phyloP scores from a whole-genome alignment of 441 rosid genomes.

The Breynia disticha region DNA sequence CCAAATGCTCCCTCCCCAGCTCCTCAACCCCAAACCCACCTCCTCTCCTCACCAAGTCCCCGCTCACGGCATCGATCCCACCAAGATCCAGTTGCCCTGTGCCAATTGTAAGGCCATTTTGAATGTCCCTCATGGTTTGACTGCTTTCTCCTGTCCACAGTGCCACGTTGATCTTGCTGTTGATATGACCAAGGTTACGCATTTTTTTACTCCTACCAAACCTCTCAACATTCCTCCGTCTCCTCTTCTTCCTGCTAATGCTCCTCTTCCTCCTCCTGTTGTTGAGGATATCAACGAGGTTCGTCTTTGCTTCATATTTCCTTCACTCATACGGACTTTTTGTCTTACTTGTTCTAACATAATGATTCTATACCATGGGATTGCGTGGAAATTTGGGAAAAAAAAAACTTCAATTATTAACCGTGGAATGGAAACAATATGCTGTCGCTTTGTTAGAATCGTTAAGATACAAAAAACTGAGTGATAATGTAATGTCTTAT shows the following conservation, averaged over 20 bases:
- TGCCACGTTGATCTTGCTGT: conserved; percentile 77
- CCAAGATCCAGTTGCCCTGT: conserved; percentile 97
- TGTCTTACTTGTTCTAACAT: not conserved
- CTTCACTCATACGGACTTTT: not conserved
- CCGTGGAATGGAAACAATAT: too few species aligned
- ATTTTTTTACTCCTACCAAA: conserved; percentile 29
- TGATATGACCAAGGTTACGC: conserved; percentile 57
- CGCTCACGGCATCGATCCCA: conserved; percentile 93
- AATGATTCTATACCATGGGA: too few species aligned
- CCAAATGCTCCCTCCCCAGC: conserved; percentile 97
- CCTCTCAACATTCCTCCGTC: conserved; percentile 16
- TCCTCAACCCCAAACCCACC: conserved; percentile 29
- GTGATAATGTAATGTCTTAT: too few species aligned
- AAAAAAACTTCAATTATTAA: too few species aligned
- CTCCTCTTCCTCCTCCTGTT: conserved; percentile 24
- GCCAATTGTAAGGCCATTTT: conserved; percentile 90
- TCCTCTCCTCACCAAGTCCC: conserved; percentile 40
- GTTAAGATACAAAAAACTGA: too few species aligned
- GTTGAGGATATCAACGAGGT: conserved; percentile 97
- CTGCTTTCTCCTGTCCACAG: conserved; percentile 87
- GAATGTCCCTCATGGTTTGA: conserved; percentile 87
- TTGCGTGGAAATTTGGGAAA: too few species aligned
- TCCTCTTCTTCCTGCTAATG: conserved; percentile 9
- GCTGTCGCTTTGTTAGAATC: too few species aligned
- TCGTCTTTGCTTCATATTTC: conserved; percentile 1